Conservation (phyloP, 2,329 filamentous ascomycete genomes). For the Cercospora beticola region DNA sequence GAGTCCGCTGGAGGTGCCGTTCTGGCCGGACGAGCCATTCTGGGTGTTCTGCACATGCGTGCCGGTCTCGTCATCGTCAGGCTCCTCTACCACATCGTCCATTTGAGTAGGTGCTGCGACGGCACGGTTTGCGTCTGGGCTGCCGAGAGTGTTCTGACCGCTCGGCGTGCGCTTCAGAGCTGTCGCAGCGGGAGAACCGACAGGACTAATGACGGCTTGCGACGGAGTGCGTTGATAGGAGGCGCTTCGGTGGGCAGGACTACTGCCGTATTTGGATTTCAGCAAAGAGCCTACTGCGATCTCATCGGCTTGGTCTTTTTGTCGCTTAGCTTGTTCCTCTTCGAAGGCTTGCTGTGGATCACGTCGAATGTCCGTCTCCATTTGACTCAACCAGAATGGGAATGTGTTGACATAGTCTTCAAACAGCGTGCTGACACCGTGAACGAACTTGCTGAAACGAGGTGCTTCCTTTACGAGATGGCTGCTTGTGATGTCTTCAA, state of each 20-base stretch:
- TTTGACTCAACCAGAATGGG: slow-evolving; percentile 90
- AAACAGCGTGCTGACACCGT: slow-evolving; percentile 87
- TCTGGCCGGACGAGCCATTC: slow-evolving; percentile 19
- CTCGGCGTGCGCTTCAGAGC: slow-evolving; percentile 15
- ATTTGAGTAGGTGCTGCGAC: slow-evolving; percentile 30
- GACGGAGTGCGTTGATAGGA: slow-evolving; percentile 46
- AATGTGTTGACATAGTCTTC: slow-evolving; percentile 93
- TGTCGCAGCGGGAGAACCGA: slow-evolving; percentile 56
- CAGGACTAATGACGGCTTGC: slow-evolving; percentile 65
- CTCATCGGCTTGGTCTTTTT: slow-evolving; percentile 79
- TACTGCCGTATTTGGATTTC: slow-evolving; percentile 46
- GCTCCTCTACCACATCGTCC: slow-evolving; percentile 44
- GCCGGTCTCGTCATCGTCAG: slow-evolving; percentile 53
- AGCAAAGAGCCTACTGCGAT: slow-evolving; percentile 87
- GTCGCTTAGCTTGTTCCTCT: slow-evolving; percentile 81
- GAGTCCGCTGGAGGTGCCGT: slow-evolving; percentile 51
- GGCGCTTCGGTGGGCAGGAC: slow-evolving; percentile 36
- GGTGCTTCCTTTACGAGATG: slow-evolving; percentile 88
- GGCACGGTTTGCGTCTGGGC: slow-evolving; percentile 16
- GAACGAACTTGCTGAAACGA: slow-evolving; percentile 94
- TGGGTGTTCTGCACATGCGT: slow-evolving; percentile 25
- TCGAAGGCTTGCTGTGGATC: slow-evolving; percentile 89
- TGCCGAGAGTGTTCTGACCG: slow-evolving; percentile 21
- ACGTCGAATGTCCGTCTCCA: slow-evolving; percentile 90
- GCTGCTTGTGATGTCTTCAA: slow-evolving; percentile 86